Evolutionary conservation across 169 alveolate species (phyloP).

Genomic region (Cytauxzoon felis): DNA sequence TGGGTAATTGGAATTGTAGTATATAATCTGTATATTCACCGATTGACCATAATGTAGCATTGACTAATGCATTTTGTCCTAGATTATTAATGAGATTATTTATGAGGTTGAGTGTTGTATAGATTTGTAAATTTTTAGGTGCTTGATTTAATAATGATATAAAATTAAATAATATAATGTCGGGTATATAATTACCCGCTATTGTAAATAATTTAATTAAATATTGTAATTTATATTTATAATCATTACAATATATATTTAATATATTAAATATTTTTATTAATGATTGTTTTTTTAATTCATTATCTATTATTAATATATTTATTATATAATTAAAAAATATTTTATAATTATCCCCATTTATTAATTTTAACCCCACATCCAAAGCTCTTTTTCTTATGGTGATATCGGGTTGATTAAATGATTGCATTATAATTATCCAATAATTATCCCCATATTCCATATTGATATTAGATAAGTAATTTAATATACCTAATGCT

Average conservation of each 20-base stretch:
- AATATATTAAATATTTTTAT: conserved; percentile 82
- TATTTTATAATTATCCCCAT: conserved; percentile 85
- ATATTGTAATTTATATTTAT: conserved; percentile 85
- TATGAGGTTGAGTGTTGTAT: conserved; percentile 78
- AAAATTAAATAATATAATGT: conserved; percentile 73
- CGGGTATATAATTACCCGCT: conserved; percentile 83
- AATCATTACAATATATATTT: conserved; percentile 76
- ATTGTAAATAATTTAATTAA: conserved; percentile 86
- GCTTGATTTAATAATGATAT: conserved; percentile 73
- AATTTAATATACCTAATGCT: conserved; percentile 84
- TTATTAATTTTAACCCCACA: conserved; percentile 89
- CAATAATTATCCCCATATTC: conserved; percentile 65
- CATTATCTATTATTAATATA: conserved; percentile 85
- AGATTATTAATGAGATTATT: conserved; percentile 77
- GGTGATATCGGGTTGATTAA: conserved; percentile 93
- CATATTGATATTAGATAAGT: conserved; percentile 86
- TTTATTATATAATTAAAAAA: conserved; percentile 89
- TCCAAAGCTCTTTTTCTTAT: conserved; percentile 95
- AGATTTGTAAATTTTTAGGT: conserved; percentile 71
- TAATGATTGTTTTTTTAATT: conserved; percentile 85
- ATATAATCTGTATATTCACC: conserved; percentile 82
- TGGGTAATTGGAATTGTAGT: conserved; percentile 4
- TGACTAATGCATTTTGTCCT: conserved; percentile 84
- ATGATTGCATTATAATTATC: conserved; percentile 77
- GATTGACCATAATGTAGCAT: conserved; percentile 85